Conservation (phyloP, 2,329 filamentous ascomycete genomes). For the Graphium sp. region DNA sequence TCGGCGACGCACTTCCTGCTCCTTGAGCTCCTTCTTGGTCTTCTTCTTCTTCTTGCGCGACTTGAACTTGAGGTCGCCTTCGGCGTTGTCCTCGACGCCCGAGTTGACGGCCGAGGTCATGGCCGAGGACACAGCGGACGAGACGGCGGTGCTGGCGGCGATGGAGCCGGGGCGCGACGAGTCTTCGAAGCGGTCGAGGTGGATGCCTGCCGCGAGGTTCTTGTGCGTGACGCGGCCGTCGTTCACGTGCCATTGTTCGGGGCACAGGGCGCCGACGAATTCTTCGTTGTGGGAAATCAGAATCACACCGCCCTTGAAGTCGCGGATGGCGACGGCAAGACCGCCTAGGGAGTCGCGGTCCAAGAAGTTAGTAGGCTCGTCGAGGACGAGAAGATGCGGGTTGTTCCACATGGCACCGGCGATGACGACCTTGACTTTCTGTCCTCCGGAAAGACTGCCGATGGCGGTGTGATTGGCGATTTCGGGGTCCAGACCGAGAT, state of each 20-base stretch:
- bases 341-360: conserved; percentile 94
- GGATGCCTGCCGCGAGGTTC: conserved; percentile 56
- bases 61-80: conserved; percentile 59
- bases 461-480: conserved; percentile 99
- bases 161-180: conserved; percentile 43
- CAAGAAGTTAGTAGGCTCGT: conserved; percentile 98
- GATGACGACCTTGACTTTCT: conserved; percentile 98
- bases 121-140: conserved; percentile 40
- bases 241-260: conserved; percentile 89
- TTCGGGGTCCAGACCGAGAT: conserved; percentile 87
- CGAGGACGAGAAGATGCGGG: conserved; percentile 88
- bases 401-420: conserved; percentile 98
- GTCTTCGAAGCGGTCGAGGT: conserved; percentile 78
- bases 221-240: conserved; percentile 78
- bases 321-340: conserved; percentile 90
- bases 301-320: conserved; percentile 95
- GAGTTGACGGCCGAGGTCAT: conserved; percentile 50
- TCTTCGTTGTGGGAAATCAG: conserved; percentile 99
- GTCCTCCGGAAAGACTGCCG: conserved; percentile 83
- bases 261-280: conserved; percentile 88
- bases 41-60: conserved; percentile 95
- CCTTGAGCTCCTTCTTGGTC: conserved; percentile 92
- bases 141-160: conserved; percentile 36
- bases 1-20: conserved; percentile 71
- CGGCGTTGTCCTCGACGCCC: conserved; percentile 64